These are phyloP conservation scores for Bruguiera parviflora DNA, from an alignment of 345 rosid species.

Conservation along the genomic window DNA sequence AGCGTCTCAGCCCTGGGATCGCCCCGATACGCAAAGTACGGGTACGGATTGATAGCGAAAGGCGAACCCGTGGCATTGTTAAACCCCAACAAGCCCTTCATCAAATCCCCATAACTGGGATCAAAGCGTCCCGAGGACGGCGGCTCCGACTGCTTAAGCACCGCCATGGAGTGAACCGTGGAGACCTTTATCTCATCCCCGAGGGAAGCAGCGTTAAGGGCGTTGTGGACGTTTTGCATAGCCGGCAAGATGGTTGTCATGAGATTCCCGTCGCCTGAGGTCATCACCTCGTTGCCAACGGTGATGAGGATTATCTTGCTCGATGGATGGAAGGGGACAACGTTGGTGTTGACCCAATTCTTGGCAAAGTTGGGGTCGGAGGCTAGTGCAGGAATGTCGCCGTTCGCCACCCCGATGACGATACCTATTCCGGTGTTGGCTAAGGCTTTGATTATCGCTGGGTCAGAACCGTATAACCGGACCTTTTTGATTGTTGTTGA, in stretches of 20 bases:
- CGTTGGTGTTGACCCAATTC: conserved; percentile 74
- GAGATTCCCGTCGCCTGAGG: conserved; percentile 43
- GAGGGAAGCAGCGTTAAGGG: conserved; percentile 54
- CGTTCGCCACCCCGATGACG: conserved; percentile 71
- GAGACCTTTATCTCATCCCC: conserved; percentile 76
- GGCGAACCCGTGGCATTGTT: conserved; percentile 72
- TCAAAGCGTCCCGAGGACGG: conserved; percentile 65
- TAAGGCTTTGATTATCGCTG: conserved; percentile 66
- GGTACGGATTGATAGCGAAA: conserved; percentile 76
- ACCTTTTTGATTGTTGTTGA: conserved; percentile 68
- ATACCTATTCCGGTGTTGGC: conserved; percentile 79
- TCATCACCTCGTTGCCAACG: conserved; percentile 86
- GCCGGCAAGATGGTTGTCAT: conserved; percentile 72
- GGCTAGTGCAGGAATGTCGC: conserved; percentile 74
- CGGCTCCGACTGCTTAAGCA: conserved; percentile 64
- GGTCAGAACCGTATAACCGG: conserved; percentile 81
- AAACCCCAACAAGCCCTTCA: conserved; percentile 65
- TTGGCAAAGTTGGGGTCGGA: conserved; percentile 70
- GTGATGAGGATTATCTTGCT: conserved; percentile 74
- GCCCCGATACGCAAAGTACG: conserved; percentile 68
- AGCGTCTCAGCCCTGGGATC: conserved; percentile 79
- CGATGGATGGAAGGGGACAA: conserved; percentile 75
- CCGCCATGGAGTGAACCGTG: conserved; percentile 74
- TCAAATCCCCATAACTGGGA: conserved; percentile 43
- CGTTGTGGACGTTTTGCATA: conserved; percentile 69